Percentiles rank a stretch among this genome's conserved stretches.
phyloP scores from a whole-genome alignment of 2,329 filamentous ascomycete species.

The Hawksworthiomyces lignivorus region DNA sequence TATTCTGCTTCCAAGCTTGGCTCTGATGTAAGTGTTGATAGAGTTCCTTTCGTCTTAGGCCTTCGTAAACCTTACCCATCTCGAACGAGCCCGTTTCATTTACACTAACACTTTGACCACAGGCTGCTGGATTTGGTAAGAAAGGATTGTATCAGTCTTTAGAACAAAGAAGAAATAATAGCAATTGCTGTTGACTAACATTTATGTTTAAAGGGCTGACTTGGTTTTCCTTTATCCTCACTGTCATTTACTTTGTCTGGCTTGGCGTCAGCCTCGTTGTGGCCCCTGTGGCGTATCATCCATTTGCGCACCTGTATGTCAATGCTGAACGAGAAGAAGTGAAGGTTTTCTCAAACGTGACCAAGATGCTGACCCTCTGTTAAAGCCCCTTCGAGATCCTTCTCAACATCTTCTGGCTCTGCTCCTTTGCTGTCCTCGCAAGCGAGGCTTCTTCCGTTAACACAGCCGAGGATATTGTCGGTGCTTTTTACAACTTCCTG shows the following conservation, averaged over 20 bases:
- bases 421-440: conserved; percentile 16
- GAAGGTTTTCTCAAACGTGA: too few relatives aligned
- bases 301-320: conserved; percentile 12
- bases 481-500: neutral
- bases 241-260: conserved; percentile 15
- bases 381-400: conserved; percentile 14
- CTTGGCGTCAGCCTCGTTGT: conserved; percentile 11
- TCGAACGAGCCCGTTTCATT: too few relatives aligned
- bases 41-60: too few relatives aligned
- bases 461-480: conserved; percentile 1
- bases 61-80: too few relatives aligned
- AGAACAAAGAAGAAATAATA: too few relatives aligned
- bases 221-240: conserved; percentile 17
- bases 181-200: neutral
- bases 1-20: conserved; percentile 12
- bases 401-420: conserved; percentile 17
- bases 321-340: neutral
- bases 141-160: too few relatives aligned
- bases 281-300: conserved; percentile 12
- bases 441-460: conserved; percentile 10
- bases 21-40: conserved; percentile 7
- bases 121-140: conserved; percentile 9
- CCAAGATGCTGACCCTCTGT: neutral
- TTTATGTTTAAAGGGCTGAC: conserved; percentile 10
- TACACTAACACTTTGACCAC: too few relatives aligned